Conservation (phyloP, 345 rosid genomes). For the Rhizophora mangle region DNA sequence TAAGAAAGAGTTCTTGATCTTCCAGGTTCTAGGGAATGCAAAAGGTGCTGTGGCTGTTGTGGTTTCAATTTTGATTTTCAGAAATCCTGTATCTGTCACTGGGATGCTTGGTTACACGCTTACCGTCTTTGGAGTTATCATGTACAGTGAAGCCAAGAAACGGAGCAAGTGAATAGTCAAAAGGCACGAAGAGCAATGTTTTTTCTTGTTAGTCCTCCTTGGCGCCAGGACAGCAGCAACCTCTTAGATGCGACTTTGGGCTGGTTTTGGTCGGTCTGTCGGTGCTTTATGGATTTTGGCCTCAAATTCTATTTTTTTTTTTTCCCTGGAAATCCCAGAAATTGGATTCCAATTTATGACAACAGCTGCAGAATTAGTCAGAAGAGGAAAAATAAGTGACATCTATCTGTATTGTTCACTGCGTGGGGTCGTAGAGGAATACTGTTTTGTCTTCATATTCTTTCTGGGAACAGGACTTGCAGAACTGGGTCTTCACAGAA, state of each 20-base stretch:
- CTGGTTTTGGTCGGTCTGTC: neutral
- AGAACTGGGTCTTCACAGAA: neutral
- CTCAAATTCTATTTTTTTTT: neutral
- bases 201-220: neutral
- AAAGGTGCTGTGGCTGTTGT: constrained; percentile 62
- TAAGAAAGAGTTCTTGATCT: neutral
- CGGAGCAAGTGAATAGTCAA: constrained; percentile 31
- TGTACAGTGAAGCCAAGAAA: constrained; percentile 56
- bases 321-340: neutral
- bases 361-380: neutral
- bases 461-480: neutral
- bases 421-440: neutral
- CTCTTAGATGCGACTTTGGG: neutral
- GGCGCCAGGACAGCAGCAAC: neutral
- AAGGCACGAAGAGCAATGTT: neutral
- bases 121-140: constrained; percentile 48
- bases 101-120: constrained; percentile 61
- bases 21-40: constrained; percentile 64
- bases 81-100: constrained; percentile 49
- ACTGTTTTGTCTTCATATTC: neutral
- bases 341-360: neutral
- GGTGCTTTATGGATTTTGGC: neutral
- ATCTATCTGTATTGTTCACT: neutral
- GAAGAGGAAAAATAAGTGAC: neutral
- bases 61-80: constrained; percentile 52